Evolutionary conservation across 2,329 filamentous ascomycete species (phyloP), one percentile per base, ranked within the genome.

Genomic region (Fusarium albosuccineum): DNA sequence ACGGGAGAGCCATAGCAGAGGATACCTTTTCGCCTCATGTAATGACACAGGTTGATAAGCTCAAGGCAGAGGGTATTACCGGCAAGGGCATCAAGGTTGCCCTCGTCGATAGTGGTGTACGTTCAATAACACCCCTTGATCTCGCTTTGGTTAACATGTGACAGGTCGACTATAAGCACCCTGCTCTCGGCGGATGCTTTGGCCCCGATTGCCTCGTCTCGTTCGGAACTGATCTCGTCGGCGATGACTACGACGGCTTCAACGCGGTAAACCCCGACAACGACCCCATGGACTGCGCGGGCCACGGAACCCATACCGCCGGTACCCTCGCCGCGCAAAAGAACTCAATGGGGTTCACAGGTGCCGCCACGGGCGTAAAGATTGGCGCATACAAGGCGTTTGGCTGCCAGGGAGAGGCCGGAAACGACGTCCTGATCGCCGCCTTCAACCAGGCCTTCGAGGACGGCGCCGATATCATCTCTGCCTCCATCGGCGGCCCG

Each of bases 121-220:
- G 83, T 79, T 30, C 14, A 16, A 9, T 5, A 6, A 11, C 11
- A 22, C n/a, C 6, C 6, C 5, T 4, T 3, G 1, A n/a, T 22
- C 13, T 4, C 3, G 2, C 0, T 13, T 4, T 22, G 22, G 9
- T 60, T 68, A 13, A 68, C 45, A 9, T 3, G 22, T 16, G 0
- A 1, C 42, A 85, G 83, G 78, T 89, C 48, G 89, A 91, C 72
- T 91, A 90, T 71, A 82, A 78, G 1, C 88, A 91, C 70, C 86
- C 87, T 2, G 86, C 87, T 29, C 82, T 91, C 1, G 89, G 89
- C 14, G 87, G 87, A 46, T 88, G 88, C 70, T 90, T 90, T 71
- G 89, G 89, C 2, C 70, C 80, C 1, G 86, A 82, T 11, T 90
- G 84, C 67, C 79, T 89, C 40, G 85, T 91, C 16, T 80, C 82